These are phyloP conservation scores for Leccinum olivaceopallidum DNA, from an alignment of 768 basidiomycete species.

Conservation along the genomic window DNA sequence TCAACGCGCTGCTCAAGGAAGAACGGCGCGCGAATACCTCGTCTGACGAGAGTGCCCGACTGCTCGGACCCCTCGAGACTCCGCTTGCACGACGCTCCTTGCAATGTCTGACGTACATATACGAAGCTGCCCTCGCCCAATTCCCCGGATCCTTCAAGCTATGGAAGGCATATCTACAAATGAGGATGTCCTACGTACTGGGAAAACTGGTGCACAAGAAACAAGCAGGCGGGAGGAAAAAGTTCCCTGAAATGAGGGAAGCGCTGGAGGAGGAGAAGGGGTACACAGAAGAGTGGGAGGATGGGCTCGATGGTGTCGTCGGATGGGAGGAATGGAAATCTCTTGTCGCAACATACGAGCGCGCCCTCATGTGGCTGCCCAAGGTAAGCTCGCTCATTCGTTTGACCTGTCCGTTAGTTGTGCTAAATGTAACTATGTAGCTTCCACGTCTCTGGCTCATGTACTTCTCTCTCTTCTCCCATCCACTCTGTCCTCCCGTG, in stretches of 20 bases:
- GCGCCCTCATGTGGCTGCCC: slow-evolving; percentile 93
- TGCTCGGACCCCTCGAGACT: slow-evolving; percentile 82
- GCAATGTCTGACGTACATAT: slow-evolving; percentile 87
- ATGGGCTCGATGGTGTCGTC: slow-evolving; percentile 82
- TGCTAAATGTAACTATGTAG: slow-evolving; percentile 40
- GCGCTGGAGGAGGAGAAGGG: slow-evolving; percentile 83
- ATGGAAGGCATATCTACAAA: slow-evolving; percentile 90
- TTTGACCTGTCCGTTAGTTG: not conserved
- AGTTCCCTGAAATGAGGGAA: slow-evolving; percentile 88
- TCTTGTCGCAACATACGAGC: slow-evolving; percentile 85
- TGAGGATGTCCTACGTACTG: slow-evolving; percentile 83
- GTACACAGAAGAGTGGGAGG: slow-evolving; percentile 82
- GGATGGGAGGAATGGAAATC: slow-evolving; percentile 97
- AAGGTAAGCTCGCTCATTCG: slow-evolving; percentile 52
- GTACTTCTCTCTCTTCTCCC: slow-evolving; percentile 88
- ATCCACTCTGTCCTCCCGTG: slow-evolving; percentile 82
- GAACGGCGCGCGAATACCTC: slow-evolving; percentile 48
- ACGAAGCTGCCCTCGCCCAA: slow-evolving; percentile 85
- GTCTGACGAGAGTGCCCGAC: slow-evolving; percentile 48
- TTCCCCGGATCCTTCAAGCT: slow-evolving; percentile 93
- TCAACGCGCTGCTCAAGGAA: slow-evolving; percentile 53
- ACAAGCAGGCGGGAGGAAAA: slow-evolving; percentile 85
- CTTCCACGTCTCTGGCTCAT: slow-evolving; percentile 93
- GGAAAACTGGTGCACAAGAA: slow-evolving; percentile 74
- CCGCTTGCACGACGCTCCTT: slow-evolving; percentile 71